phyloP scores from a whole-genome alignment of 1,284 basidiomycete genomes.

The Papiliotrema fonsecae region DNA sequence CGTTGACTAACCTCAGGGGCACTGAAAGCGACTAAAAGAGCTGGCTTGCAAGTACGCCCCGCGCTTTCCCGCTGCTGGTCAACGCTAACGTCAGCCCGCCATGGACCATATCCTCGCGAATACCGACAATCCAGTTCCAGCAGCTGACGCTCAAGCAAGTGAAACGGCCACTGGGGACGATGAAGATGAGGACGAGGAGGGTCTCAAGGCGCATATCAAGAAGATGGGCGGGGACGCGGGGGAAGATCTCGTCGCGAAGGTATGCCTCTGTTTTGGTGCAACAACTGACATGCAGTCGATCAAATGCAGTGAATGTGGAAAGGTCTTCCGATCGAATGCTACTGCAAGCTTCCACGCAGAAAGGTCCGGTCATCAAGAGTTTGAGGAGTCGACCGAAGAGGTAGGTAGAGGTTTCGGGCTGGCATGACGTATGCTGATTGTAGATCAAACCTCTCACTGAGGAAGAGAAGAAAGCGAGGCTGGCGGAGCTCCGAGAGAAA shows the following conservation, averaged over 20 bases:
- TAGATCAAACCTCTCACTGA: conserved; percentile 72
- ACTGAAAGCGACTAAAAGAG: conserved; percentile 67
- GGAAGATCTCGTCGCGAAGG: conserved; percentile 31
- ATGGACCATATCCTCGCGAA: conserved; percentile 83
- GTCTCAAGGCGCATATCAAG: conserved; percentile 50
- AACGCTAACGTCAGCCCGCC: conserved; percentile 58
- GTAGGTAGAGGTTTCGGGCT: conserved; percentile 48
- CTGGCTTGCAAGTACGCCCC: conserved; percentile 56
- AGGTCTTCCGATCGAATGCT: conserved; percentile 80
- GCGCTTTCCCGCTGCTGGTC: neutral
- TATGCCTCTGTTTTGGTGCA: conserved; percentile 10
- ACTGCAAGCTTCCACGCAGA: conserved; percentile 92
- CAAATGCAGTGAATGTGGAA: conserved; percentile 61
- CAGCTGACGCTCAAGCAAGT: conserved; percentile 11
- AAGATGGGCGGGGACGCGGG: conserved; percentile 33
- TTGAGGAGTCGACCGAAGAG: conserved; percentile 93
- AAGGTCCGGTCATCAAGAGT: conserved; percentile 88
- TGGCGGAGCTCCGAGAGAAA: conserved; percentile 72
- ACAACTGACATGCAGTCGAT: conserved; percentile 21
- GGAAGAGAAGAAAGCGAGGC: conserved; percentile 81
- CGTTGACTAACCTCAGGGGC: conserved; percentile 63
- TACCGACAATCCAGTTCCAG: conserved; percentile 65
- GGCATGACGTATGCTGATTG: neutral
- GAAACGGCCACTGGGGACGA: neutral
- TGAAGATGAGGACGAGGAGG: conserved; percentile 64